These are phyloP conservation scores for Aspergillus kassunensis DNA, from an alignment of 495 filamentous ascomycete species.

Conservation along the genomic window DNA sequence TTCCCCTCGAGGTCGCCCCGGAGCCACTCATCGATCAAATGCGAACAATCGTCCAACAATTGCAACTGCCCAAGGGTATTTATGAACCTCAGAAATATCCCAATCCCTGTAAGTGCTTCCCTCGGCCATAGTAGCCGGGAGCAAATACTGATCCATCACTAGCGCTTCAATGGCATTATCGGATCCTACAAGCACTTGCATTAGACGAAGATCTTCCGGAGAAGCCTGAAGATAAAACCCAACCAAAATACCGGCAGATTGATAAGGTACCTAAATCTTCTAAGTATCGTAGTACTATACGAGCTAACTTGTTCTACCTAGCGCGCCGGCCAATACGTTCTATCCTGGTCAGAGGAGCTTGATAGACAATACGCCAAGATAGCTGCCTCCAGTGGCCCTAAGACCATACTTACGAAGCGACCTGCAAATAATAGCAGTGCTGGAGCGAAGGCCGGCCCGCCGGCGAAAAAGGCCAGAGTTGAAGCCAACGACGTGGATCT, in stretches of 20 bases:
- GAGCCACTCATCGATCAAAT: conserved; percentile 74
- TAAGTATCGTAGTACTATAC: background rate
- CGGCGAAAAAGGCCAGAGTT: conserved; percentile 49
- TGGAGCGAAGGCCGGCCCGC: conserved; percentile 24
- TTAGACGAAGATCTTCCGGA: conserved; percentile 89
- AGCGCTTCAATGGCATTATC: conserved; percentile 95
- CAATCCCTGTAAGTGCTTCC: conserved; percentile 59
- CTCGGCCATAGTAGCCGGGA: background rate
- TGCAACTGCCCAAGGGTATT: conserved; percentile 81
- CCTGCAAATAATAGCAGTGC: conserved; percentile 32
- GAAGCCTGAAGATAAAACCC: conserved; percentile 73
- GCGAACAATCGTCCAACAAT: conserved; percentile 73
- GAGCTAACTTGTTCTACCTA: conserved; percentile 11
- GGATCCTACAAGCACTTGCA: conserved; percentile 86
- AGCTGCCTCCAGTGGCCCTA: conserved; percentile 30
- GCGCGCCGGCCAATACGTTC: conserved; percentile 70
- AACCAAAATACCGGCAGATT: conserved; percentile 79
- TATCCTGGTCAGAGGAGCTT: conserved; percentile 70
- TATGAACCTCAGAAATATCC: conserved; percentile 88
- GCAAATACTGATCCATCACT: background rate
- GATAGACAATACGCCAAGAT: conserved; percentile 48
- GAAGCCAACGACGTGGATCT: conserved; percentile 38
- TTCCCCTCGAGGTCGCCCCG: conserved; percentile 53
- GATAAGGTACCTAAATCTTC: too few relatives aligned
- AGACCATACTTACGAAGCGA: conserved; percentile 44